Base-by-base conservation (phyloP, 2,329 filamentous ascomycete genomes). In the Ceratocystis ficicola region DNA sequence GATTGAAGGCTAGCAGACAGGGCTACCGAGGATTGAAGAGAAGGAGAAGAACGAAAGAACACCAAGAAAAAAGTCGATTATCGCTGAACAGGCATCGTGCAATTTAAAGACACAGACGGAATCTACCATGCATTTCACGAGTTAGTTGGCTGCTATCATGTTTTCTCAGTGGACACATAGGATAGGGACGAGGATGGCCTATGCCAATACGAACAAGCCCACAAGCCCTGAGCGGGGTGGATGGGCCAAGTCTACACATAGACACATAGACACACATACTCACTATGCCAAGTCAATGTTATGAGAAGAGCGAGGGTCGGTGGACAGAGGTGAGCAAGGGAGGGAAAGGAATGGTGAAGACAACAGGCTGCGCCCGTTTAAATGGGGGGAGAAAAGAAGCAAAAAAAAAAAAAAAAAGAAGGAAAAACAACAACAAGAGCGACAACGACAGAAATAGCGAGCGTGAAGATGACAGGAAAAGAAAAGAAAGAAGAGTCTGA, bases 161-260 rank as follows among this genome's bases (percentile, higher is more conserved):
- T 59, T 59, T 59, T 59, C 55, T 59, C 55, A 36, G 28, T 59
- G 55, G 55, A 36, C 55, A 59, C 55, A 52, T 59, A 10, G 55
- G 55, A 59, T 59, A 59, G 55, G 55, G 55, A 59, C 55, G 55
- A 59, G 55, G 55, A 36, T 59, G 55, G 55, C 55, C 55, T 59
- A 59, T 59, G 55, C 55, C 55, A 3, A 59, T 59, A 59, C 55
- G 55, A 59, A 59, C 55, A 59, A 32, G 55, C 55, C 55, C 55
- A 59, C 55, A 59, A 32, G 55, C 55, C 55, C 55, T 59, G 55
- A 59, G 55, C 55, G 55, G 55, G 55, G 55, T 20, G 55, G 25
- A 59, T 32, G 55, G 55, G 55, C 55, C 55, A 59, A n/a, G 52
- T 59, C 52, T 59, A 59, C 55, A 59, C 55, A 59, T n/a, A 22